Evolutionary conservation across 768 basidiomycete species (phyloP).

Genomic region (Xerocomellus chrysenteron): DNA sequence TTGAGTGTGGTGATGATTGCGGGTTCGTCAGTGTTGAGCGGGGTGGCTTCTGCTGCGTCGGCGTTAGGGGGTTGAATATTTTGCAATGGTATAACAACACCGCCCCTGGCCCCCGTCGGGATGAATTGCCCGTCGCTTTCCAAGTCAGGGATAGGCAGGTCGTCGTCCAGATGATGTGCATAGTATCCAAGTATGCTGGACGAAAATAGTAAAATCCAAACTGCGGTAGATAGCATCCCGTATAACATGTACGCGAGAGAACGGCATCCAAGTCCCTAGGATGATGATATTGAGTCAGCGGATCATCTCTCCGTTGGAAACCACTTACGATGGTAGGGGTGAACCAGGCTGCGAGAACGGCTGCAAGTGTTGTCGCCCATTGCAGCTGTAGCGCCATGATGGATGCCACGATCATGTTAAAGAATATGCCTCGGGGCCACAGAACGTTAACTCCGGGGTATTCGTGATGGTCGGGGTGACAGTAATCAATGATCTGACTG

Average conservation of each 20-base stretch:
- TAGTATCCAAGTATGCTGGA: slow-evolving; percentile 30
- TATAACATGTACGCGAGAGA: slow-evolving; percentile 33
- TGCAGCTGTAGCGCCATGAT: slow-evolving; percentile 30
- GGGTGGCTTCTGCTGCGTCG: not conserved
- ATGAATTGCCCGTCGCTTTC: not conserved
- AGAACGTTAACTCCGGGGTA: not conserved
- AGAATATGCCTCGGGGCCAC: slow-evolving; percentile 26
- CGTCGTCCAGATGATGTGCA: slow-evolving; percentile 6
- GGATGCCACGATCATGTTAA: slow-evolving; percentile 32
- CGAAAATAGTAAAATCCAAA: slow-evolving; percentile 31
- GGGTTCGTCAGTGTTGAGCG: not conserved
- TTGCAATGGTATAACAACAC: not conserved
- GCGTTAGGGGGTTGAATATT: not conserved
- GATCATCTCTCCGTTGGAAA: not conserved
- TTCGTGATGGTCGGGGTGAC: slow-evolving; percentile 6
- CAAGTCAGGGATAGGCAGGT: not conserved
- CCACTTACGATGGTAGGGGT: slow-evolving; percentile 31
- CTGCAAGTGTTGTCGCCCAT: slow-evolving; percentile 33
- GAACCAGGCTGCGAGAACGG: slow-evolving; percentile 27
- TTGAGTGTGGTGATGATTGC: not conserved
- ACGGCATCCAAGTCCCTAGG: slow-evolving; percentile 36
- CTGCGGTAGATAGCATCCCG: slow-evolving; percentile 25
- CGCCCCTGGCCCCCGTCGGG: accelerated
- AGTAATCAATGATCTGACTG: slow-evolving; percentile 23
- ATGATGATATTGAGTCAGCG: not conserved